These are phyloP conservation scores for Coniosporium uncinatum DNA, from an alignment of 2,329 filamentous ascomycete species.

Conservation along the genomic window DNA sequence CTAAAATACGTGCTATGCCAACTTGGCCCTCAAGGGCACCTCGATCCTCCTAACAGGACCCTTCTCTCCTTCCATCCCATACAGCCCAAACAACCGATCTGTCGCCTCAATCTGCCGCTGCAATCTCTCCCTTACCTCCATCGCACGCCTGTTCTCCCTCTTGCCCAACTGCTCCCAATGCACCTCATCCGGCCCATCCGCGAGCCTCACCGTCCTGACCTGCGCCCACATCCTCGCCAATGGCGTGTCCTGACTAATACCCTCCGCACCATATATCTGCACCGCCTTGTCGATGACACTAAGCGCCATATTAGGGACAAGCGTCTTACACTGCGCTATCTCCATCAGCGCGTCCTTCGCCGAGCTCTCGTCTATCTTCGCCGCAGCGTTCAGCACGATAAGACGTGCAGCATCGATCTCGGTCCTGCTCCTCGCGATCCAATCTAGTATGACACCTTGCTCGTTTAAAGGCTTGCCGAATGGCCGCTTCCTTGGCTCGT, in stretches of 20 bases:
- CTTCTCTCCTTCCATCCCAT: too few relatives aligned
- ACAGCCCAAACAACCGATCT: too few relatives aligned
- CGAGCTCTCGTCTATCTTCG: constrained; percentile 86
- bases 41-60: too few relatives aligned
- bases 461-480: constrained; percentile 85
- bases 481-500: constrained; percentile 84
- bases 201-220: constrained; percentile 77
- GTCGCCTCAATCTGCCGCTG: too few relatives aligned
- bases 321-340: constrained; percentile 93
- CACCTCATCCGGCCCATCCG: constrained; percentile 77
- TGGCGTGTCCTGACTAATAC: constrained; percentile 92
- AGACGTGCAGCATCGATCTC: constrained; percentile 92
- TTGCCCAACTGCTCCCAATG: constrained; percentile 66
- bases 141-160: constrained; percentile 62
- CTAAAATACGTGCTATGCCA: too few relatives aligned
- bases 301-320: constrained; percentile 77
- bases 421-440: constrained; percentile 86
- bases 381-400: constrained; percentile 87
- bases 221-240: constrained; percentile 71
- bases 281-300: constrained; percentile 91
- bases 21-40: too few relatives aligned
- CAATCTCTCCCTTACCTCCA: background rate
- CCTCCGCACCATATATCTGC: constrained; percentile 86
- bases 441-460: constrained; percentile 93
- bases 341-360: constrained; percentile 88